Percentiles rank a stretch among this genome's conserved stretches.
Evolutionary conservation across 257 asterid genomes (phyloP).

Genomic region (Nicotiana attenuata): DNA sequence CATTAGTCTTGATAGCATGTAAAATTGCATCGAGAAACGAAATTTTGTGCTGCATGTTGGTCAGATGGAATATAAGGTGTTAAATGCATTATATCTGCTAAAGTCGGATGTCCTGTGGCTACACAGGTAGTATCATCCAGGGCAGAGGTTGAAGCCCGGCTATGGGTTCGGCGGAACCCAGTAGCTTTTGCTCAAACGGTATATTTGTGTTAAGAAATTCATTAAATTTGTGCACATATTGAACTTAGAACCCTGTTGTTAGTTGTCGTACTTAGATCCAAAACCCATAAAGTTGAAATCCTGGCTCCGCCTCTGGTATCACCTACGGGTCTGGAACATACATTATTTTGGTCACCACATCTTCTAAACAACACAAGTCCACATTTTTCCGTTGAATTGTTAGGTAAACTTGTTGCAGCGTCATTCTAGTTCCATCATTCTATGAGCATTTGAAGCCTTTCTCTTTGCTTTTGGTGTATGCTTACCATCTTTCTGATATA

Average conservation of each 20-base stretch:
- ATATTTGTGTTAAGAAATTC: too few species aligned
- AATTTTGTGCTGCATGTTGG: background rate
- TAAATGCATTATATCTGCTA: background rate
- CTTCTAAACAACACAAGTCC: background rate
- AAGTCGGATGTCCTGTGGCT: background rate
- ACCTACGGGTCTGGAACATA: background rate
- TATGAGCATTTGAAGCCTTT: background rate
- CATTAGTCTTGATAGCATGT: conserved; percentile 10
- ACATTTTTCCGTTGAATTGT: background rate
- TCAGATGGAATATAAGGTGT: background rate
- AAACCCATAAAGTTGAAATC: too few species aligned
- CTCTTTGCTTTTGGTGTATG: background rate
- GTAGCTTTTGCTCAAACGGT: too few species aligned
- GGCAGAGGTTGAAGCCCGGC: too few species aligned
- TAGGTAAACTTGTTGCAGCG: background rate
- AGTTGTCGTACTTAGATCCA: too few species aligned
- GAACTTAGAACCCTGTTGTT: too few species aligned
- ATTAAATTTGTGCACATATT: too few species aligned
- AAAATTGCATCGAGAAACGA: background rate
- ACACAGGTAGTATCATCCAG: background rate
- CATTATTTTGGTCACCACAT: background rate
- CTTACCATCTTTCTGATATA: background rate
- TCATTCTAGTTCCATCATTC: background rate
- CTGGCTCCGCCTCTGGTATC: too few species aligned
- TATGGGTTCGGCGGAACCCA: too few species aligned